Percentiles rank a stretch among this genome's conserved stretches.
These are phyloP conservation scores for Nicotiana attenuata DNA, from an alignment of 257 asterid species.

Conservation along the genomic window DNA sequence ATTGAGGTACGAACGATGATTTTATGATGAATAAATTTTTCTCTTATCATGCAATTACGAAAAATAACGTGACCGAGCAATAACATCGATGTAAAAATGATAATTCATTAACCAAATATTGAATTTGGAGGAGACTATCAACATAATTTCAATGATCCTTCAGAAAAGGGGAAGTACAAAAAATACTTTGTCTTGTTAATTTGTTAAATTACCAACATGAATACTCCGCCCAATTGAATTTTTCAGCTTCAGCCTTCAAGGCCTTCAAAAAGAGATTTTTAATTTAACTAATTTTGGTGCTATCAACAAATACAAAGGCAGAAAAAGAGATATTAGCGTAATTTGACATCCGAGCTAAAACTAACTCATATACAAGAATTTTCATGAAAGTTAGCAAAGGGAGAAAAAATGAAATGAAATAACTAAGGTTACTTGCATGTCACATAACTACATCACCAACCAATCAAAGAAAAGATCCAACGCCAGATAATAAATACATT, in stretches of 20 bases:
- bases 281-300: not conserved
- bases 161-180: no score
- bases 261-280: not conserved
- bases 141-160: no score
- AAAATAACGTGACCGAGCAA: not conserved
- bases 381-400: not conserved
- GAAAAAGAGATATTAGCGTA: not conserved
- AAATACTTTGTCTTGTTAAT: not conserved
- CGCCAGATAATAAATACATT: not conserved
- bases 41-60: not conserved
- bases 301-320: not conserved
- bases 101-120: no score
- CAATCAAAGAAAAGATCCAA: not conserved
- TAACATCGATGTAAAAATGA: no score
- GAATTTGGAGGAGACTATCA: no score
- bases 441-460: not conserved
- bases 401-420: not conserved
- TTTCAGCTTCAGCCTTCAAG: not conserved
- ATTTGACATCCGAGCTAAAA: not conserved
- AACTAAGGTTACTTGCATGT: not conserved
- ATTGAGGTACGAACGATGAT: no score
- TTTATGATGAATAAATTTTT: no score
- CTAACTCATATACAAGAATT: not conserved
- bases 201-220: no score
- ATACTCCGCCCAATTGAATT: not conserved